Evolutionary conservation across 805 yeast genomes (phyloP).

Genomic region (Lipomyces mesembrius): DNA sequence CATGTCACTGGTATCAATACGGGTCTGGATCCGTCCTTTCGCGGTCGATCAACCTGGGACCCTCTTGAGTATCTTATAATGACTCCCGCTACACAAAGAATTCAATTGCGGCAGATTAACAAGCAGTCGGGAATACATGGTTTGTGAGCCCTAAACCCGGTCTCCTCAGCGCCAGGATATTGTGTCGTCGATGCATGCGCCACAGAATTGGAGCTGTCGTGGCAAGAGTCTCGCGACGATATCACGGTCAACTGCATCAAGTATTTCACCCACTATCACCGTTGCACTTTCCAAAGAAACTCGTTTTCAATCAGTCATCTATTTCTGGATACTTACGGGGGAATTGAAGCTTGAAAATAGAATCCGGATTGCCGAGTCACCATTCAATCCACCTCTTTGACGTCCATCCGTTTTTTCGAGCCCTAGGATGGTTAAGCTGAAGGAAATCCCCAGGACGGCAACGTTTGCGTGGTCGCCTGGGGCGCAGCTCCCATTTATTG

Average conservation of each 20-base stretch:
- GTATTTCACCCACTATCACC: not conserved
- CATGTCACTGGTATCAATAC: no score
- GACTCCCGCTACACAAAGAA: no score
- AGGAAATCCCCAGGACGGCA: slow-evolving; percentile 82
- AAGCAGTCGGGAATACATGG: no score
- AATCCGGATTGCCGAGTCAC: not conserved
- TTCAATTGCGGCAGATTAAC: no score
- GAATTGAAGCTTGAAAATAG: not conserved
- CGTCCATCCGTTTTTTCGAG: not conserved
- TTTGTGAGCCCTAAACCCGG: not conserved
- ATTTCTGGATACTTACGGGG: not conserved
- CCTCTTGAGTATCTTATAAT: no score
- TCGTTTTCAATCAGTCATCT: not conserved
- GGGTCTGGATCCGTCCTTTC: no score
- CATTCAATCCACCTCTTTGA: not conserved
- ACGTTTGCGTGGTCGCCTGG: slow-evolving; percentile 96
- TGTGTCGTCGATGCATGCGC: not conserved
- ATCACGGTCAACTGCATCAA: not conserved
- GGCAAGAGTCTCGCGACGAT: not conserved
- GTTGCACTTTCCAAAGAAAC: not conserved
- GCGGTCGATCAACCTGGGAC: no score
- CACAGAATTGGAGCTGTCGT: not conserved
- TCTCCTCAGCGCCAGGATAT: not conserved
- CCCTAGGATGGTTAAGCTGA: slow-evolving; percentile 49
- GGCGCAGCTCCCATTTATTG: slow-evolving; percentile 68